Percentiles rank a stretch among this genome's conserved stretches.
Evolutionary conservation across 2,329 filamentous ascomycete genomes (phyloP).

Genomic region (Mollisiaceae sp.): DNA sequence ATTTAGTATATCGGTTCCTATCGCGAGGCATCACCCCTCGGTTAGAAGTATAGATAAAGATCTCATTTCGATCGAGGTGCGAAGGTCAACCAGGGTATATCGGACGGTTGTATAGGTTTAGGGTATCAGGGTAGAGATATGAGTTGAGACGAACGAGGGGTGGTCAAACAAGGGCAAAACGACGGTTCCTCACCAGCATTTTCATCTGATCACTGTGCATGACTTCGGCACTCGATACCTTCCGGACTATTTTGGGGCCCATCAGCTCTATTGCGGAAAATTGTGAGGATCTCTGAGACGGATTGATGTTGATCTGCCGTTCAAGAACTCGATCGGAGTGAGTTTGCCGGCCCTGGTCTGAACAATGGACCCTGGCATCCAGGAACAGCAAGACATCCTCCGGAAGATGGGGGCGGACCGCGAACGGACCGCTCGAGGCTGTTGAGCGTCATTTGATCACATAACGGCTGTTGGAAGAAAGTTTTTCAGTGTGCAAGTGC

Average conservation of each 20-base stretch:
- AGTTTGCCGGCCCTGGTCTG: neutral
- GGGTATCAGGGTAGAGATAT: slow-evolving; percentile 20
- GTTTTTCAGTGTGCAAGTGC: neutral
- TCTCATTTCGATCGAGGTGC: neutral
- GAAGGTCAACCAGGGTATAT: slow-evolving; percentile 5
- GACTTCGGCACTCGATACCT: slow-evolving; percentile 13
- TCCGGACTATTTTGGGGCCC: slow-evolving; percentile 8
- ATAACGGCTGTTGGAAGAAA: slow-evolving; percentile 4
- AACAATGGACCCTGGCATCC: neutral
- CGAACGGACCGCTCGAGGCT: slow-evolving; percentile 19
- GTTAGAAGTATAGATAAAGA: slow-evolving; percentile 5
- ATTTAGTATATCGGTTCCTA: neutral
- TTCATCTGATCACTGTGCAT: slow-evolving; percentile 22
- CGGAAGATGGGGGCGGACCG: slow-evolving; percentile 7
- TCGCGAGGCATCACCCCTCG: neutral
- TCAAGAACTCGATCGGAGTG: neutral
- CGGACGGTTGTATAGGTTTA: slow-evolving; percentile 19
- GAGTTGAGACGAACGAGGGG: slow-evolving; percentile 31
- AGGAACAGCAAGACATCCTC: neutral
- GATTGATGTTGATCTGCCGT: slow-evolving; percentile 15
- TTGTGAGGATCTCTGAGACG: slow-evolving; percentile 6
- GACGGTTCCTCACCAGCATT: slow-evolving; percentile 17
- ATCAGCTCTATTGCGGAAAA: slow-evolving; percentile 8
- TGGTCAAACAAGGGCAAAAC: slow-evolving; percentile 36
- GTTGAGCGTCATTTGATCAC: slow-evolving; percentile 6